Evolutionary conservation across 2,329 filamentous ascomycete genomes (phyloP), one percentile per base, ranked within the genome.

Genomic region (Calonectria fujianensis): DNA sequence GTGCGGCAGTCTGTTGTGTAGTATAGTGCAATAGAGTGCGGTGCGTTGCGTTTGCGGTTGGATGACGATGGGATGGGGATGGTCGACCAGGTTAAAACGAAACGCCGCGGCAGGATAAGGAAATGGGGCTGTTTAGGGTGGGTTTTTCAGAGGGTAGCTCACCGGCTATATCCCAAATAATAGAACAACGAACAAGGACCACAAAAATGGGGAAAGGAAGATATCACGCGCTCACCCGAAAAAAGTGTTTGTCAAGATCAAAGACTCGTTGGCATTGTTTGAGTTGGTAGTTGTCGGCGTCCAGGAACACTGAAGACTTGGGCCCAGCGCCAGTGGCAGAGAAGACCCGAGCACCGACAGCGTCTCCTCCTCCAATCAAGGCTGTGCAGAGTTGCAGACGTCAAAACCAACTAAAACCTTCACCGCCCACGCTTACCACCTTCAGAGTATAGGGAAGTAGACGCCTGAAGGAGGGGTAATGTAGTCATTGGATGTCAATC

Each of bases 331-430:
- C 70, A 75, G 77, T 72, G 75, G 76, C 74, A 77, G 78, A 80
- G 69, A 63, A 73, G 59, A 75, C 71, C 68, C 70, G 73, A 61
- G 69, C 73, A 63, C 57, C 35, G 57, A 39, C 35, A 67, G 57
- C 41, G 67, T 50, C 48, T 29, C 76, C 74, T 74, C 69, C 74
- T 80, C 80, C 80, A 81, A 81, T 81, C 80, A 81, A 76, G 77
- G 45, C 52, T 63, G 69, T 69, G 75, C 61, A 74, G 70, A 73
- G 63, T 77, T 70, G 76, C 75, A 66, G 50, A 80, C 52, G 72
- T 80, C 72, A 71, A 79, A 80, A 76, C 75, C 70, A 63, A 75
- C 74, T 70, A 77, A 77, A 57, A 67, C 74, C 74, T 80, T 81
- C 80, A 81, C 80, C 80, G 80, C 80, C 78, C 74, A 61, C 75